Evolutionary conservation across 371 early-diverging fungal species (phyloP), one percentile per base, ranked within the genome.

Genomic region (Mortierella sp.): DNA sequence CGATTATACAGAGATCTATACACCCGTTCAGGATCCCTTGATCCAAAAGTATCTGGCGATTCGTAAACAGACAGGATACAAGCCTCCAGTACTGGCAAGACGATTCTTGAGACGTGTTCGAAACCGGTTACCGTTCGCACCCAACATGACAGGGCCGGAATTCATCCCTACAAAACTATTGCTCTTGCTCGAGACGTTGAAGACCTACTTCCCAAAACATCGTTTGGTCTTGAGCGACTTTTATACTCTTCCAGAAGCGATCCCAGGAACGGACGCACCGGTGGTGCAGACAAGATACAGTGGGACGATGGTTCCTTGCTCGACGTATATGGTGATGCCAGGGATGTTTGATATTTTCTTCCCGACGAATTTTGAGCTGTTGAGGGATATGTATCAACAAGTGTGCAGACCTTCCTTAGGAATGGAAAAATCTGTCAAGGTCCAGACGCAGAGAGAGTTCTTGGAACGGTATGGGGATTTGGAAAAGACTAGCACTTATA

Each of bases 321-420:
- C 94, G 12, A 96, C 97, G 1, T 97, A 96, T 71, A 91, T 97
- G 85, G 96, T 99, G 7, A 94, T 95, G 79, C 98, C 96, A 0
- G 99, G 99, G n/a, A 96, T 93, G 93, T 98, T 97, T 82, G 99
- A 99, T 81, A 97, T 98, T 35, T 96, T 99, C 78, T 99, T 98
- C 84, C 98, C 99, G 5, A 97, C 97, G 28, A 92, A 99, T 81
- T 98, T 97, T 86, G 95, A 94, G 75, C 82, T 96, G 29, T 70
- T 97, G 71, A 79, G 84, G 63, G 90, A 91, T 32, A 85, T 98
- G 85, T 96, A 99, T 83, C 71, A 86, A 10, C 59, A 83, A 5
- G 86, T 94, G 2, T 90, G 92, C 74, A 88, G 89, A 34, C 84
- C 86, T 1, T 54, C 86, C 0, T 62, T 83, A 79, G 83, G 29